These are phyloP conservation scores for Cordyceps fumosorosea DNA, from an alignment of 2,329 filamentous ascomycete species.

Conservation along the genomic window DNA sequence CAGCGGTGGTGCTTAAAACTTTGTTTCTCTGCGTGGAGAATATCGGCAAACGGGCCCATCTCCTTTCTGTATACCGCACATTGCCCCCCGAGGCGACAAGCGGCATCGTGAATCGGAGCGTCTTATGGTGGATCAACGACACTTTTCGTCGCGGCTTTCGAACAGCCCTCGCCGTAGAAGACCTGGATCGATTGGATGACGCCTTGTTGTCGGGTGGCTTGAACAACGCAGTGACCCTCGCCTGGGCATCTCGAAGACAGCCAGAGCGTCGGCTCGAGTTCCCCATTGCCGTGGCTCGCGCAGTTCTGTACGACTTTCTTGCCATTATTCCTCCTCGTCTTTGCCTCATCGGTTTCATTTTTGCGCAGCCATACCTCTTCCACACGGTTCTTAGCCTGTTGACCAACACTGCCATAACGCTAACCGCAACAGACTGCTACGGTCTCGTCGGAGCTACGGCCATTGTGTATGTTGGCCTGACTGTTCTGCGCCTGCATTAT, in stretches of 20 bases:
- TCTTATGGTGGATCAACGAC: conserved; percentile 29
- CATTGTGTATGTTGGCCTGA: conserved; percentile 19
- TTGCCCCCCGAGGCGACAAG: conserved; percentile 26
- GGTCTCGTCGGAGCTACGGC: conserved; percentile 16
- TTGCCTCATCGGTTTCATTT: conserved; percentile 11
- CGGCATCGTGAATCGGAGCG: conserved; percentile 25
- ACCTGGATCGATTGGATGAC: conserved; percentile 15
- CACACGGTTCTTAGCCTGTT: conserved; percentile 5
- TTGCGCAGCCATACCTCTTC: conserved; percentile 15
- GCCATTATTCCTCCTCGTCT: conserved; percentile 3
- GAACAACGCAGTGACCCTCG: conserved; percentile 1
- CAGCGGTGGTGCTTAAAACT: conserved; percentile 21
- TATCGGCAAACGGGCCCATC: conserved; percentile 21
- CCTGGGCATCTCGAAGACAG: conserved; percentile 13
- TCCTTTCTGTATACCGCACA: conserved; percentile 16
- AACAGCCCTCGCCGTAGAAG: conserved; percentile 11
- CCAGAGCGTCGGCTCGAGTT: conserved; percentile 11
- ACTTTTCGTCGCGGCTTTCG: conserved; percentile 22
- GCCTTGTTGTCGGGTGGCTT: conserved; percentile 12
- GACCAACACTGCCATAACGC: not conserved
- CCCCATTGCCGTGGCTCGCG: not conserved
- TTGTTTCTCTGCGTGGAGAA: conserved; percentile 26
- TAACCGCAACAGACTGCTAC: conserved; percentile 10
- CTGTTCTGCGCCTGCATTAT: conserved; percentile 14
- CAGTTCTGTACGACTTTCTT: conserved; percentile 1